Conservation (phyloP, 345 rosid species). For the Aegle marmelos region DNA sequence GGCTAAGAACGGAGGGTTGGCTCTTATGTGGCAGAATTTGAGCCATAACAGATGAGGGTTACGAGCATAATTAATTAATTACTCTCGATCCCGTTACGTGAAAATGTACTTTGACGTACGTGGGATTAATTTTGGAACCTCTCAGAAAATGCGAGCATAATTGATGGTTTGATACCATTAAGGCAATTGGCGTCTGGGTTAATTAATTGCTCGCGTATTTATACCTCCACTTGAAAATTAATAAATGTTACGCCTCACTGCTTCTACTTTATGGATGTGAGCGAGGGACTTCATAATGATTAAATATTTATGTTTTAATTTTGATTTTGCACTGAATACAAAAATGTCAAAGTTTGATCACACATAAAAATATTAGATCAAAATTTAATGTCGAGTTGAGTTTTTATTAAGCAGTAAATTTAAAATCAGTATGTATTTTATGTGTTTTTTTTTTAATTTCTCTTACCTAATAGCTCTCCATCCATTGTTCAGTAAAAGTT, state of each 20-base stretch:
- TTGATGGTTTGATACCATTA: not conserved
- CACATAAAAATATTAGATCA: too few species aligned
- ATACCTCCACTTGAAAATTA: not conserved
- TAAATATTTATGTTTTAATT: too few species aligned
- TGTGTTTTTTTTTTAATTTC: too few species aligned
- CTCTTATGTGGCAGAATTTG: not conserved
- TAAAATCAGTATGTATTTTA: too few species aligned
- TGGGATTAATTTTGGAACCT: not conserved
- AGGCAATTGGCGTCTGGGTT: not conserved
- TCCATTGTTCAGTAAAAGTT: too few species aligned
- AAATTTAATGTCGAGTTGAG: fast-evolving
- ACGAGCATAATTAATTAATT: not conserved
- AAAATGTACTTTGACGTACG: not conserved
- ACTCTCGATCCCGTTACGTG: not conserved
- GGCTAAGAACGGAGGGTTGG: not conserved
- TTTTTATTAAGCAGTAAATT: too few species aligned
- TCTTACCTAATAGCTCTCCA: too few species aligned
- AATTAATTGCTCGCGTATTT: not conserved
- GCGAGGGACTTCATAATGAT: not conserved
- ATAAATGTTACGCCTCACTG: not conserved
- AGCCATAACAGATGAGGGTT: not conserved
- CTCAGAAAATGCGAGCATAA: not conserved
- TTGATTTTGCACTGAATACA: too few species aligned
- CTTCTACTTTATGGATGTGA: not conserved
- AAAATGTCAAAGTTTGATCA: too few species aligned